These are phyloP conservation scores for Helicocarpus griseus DNA, from an alignment of 2,329 filamentous ascomycete genomes.

Conservation along the genomic window DNA sequence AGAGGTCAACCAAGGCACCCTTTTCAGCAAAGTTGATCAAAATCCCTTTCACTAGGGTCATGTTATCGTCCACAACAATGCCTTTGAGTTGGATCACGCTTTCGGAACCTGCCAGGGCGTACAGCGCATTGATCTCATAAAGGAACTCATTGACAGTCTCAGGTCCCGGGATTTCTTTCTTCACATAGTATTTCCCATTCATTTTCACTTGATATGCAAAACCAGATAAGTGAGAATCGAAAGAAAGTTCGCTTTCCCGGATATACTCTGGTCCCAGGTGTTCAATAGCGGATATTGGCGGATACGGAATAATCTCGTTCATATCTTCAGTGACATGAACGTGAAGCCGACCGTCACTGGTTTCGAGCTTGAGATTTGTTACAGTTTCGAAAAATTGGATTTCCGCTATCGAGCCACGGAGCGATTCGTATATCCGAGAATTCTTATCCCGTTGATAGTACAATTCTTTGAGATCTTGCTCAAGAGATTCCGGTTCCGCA, in stretches of 20 bases:
- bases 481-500: slow-evolving; percentile 69
- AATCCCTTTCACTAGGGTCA: slow-evolving; percentile 70
- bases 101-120: slow-evolving; percentile 59
- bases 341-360: slow-evolving; percentile 75
- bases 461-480: slow-evolving; percentile 67
- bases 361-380: slow-evolving; percentile 90
- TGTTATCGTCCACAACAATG: slow-evolving; percentile 71
- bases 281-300: slow-evolving; percentile 59
- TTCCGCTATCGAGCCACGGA: slow-evolving; percentile 80
- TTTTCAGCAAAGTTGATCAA: slow-evolving; percentile 80
- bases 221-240: slow-evolving; percentile 88
- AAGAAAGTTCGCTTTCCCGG: slow-evolving; percentile 66
- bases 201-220: slow-evolving; percentile 91
- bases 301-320: slow-evolving; percentile 88
- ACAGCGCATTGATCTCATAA: slow-evolving; percentile 94
- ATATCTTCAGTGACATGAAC: slow-evolving; percentile 97
- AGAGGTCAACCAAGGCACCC: slow-evolving; percentile 79
- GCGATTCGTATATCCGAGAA: slow-evolving; percentile 84
- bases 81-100: slow-evolving; percentile 82
- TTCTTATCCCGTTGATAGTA: slow-evolving; percentile 87
- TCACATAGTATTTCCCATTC: slow-evolving; percentile 63
- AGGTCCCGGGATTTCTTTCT: slow-evolving; percentile 95
- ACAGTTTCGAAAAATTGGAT: slow-evolving; percentile 96
- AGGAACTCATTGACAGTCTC: slow-evolving; percentile 94
- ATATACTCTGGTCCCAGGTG: slow-evolving; percentile 52